Conservation (phyloP, 108 stramenopile species). For the Fragilariopsis cylindrus region DNA sequence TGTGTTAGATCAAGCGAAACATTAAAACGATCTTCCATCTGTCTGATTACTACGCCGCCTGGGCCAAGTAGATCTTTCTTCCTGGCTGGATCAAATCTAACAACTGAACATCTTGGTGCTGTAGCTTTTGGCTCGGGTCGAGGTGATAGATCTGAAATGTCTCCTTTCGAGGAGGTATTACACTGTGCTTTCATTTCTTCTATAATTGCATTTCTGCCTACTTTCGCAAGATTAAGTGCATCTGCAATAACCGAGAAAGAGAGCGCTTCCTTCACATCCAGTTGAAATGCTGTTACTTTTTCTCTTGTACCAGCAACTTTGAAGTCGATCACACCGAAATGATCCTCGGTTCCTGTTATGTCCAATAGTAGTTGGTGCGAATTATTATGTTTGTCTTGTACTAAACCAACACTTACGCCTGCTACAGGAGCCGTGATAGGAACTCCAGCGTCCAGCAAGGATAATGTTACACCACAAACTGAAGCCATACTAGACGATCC, state of each 20-base stretch:
- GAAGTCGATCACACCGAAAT: slow-evolving; percentile 92
- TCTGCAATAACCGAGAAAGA: slow-evolving; percentile 47
- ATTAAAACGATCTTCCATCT: slow-evolving; percentile 66
- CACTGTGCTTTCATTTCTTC: slow-evolving; percentile 64
- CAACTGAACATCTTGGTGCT: slow-evolving; percentile 61
- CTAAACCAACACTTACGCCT: slow-evolving; percentile 86
- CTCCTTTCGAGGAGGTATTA: slow-evolving; percentile 15
- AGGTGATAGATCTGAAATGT: slow-evolving; percentile 27
- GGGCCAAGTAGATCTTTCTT: slow-evolving; percentile 71
- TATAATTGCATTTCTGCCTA: slow-evolving; percentile 67
- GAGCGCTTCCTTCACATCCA: slow-evolving; percentile 60
- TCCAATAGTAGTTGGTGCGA: slow-evolving; percentile 68
- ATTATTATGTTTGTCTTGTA: slow-evolving; percentile 10
- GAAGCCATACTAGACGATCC: slow-evolving; percentile 46
- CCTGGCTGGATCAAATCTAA: slow-evolving; percentile 57
- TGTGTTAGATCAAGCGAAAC: slow-evolving; percentile 68
- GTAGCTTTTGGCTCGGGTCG: slow-evolving; percentile 46
- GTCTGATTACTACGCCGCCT: slow-evolving; percentile 67
- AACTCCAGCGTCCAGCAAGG: slow-evolving; percentile 92
- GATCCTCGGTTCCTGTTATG: slow-evolving; percentile 89
- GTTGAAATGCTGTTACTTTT: slow-evolving; percentile 88
- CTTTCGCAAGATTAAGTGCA: slow-evolving; percentile 65
- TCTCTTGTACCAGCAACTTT: slow-evolving; percentile 85
- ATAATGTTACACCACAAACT: slow-evolving; percentile 68
- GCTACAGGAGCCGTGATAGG: slow-evolving; percentile 81